Percentiles rank a stretch among this genome's conserved stretches.
These are phyloP conservation scores for Malus hybrid DNA, from an alignment of 331 rosid genomes.

Conservation along the genomic window DNA sequence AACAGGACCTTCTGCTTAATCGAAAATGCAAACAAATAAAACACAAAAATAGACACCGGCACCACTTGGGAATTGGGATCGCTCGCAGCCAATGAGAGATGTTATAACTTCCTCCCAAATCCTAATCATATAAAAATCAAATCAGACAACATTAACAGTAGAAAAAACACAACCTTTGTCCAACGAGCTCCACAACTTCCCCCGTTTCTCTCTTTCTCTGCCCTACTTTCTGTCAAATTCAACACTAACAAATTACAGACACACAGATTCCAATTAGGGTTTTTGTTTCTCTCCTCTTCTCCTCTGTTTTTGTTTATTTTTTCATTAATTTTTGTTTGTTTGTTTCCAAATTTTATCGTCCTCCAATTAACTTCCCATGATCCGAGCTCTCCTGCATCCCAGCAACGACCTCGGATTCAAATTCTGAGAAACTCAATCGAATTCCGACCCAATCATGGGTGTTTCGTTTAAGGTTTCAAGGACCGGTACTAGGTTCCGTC, in stretches of 20 bases:
- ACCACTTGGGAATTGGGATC: too few relatives aligned
- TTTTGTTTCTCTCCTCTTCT: neutral
- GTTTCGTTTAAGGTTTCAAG: constrained; percentile 85
- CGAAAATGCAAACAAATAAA: too few relatives aligned
- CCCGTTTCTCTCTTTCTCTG: neutral
- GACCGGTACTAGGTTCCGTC: constrained; percentile 66
- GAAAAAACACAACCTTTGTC: neutral
- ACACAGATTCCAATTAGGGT: neutral
- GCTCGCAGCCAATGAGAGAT: neutral
- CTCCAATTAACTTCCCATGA: neutral
- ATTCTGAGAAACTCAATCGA: neutral
- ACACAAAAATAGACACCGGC: too few relatives aligned
- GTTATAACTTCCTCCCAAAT: neutral
- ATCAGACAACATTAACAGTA: neutral
- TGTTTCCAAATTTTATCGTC: neutral
- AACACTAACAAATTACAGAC: neutral
- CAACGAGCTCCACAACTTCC: constrained; percentile 1
- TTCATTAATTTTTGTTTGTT: neutral
- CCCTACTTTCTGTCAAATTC: neutral
- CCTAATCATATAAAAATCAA: neutral
- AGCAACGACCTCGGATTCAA: neutral
- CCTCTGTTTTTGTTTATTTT: neutral
- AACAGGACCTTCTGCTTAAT: too few relatives aligned
- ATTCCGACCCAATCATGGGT: constrained; percentile 41
- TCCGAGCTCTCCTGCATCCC: constrained; percentile 7